A percentile compares a stretch with the other conserved stretches of the same genome.
Conservation (phyloP, 2,329 filamentous ascomycete species). For the Diaporthe sp. region DNA sequence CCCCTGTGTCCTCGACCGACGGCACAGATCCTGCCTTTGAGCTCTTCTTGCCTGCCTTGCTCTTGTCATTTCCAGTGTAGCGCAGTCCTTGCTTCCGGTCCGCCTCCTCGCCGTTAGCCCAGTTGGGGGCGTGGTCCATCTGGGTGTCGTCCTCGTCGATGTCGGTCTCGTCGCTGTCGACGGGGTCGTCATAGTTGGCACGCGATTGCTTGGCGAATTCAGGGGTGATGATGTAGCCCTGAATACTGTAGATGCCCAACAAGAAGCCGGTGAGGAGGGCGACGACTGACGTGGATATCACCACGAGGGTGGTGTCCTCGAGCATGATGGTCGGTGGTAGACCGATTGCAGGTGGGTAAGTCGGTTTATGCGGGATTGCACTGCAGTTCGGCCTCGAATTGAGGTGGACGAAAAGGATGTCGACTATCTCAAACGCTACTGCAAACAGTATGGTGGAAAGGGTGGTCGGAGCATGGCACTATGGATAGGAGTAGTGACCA, state of each 20-base stretch:
- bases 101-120: conserved; percentile 70
- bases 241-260: conserved; percentile 78
- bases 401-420: not conserved
- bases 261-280: conserved; percentile 83
- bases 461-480: not conserved
- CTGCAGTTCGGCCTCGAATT: not conserved
- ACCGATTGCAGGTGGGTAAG: not conserved
- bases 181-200: conserved; percentile 66
- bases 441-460: not conserved
- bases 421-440: not conserved
- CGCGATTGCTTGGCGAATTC: conserved; percentile 66
- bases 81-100: conserved; percentile 68
- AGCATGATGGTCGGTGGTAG: not conserved
- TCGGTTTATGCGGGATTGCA: not conserved
- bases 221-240: conserved; percentile 68
- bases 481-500: not conserved
- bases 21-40: conserved; percentile 50
- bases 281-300: conserved; percentile 79
- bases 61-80: conserved; percentile 40
- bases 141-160: conserved; percentile 68
- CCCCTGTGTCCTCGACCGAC: conserved; percentile 54
- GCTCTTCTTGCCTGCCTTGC: conserved; percentile 46
- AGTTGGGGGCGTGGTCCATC: conserved; percentile 75
- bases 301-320: conserved; percentile 50
- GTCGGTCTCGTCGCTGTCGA: conserved; percentile 77